phyloP scores from a whole-genome alignment of 352 stramenopile species.

The Globisporangium cederbergense region DNA sequence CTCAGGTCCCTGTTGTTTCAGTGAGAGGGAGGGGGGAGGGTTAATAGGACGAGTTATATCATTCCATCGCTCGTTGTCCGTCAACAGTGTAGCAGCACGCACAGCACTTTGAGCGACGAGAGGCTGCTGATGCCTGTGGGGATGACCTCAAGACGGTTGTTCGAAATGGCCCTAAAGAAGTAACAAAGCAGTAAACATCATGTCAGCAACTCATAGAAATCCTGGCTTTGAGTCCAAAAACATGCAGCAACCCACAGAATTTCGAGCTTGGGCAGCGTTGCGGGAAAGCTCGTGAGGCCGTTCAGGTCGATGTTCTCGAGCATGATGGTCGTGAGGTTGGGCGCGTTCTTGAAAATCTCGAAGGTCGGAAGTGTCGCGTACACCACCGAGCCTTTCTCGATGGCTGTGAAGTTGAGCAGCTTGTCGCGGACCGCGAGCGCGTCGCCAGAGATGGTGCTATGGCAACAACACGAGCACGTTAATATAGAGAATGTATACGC shows the following conservation, averaged over 20 bases:
- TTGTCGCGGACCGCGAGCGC: slow-evolving; percentile 38
- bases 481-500: too few relatives aligned
- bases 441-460: slow-evolving; percentile 31
- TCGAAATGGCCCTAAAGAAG: slow-evolving; percentile 17
- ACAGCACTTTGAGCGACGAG: slow-evolving; percentile 19
- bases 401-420: slow-evolving; percentile 21
- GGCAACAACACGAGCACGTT: too few relatives aligned
- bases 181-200: background rate
- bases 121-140: slow-evolving; percentile 21
- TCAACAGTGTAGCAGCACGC: background rate
- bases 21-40: background rate
- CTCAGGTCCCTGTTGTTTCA: slow-evolving; percentile 19
- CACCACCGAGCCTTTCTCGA: slow-evolving; percentile 24
- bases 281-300: slow-evolving; percentile 23
- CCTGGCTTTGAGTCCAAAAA: too few relatives aligned
- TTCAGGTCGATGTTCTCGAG: slow-evolving; percentile 40
- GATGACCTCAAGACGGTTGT: slow-evolving; percentile 17
- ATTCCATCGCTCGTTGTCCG: too few relatives aligned
- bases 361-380: slow-evolving; percentile 16
- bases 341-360: slow-evolving; percentile 25
- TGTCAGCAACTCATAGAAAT: background rate
- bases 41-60: background rate
- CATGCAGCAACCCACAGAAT: slow-evolving; percentile 21
- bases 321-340: slow-evolving; percentile 26
- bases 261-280: slow-evolving; percentile 23